These are phyloP conservation scores for Septoria petroselini DNA, from an alignment of 2,329 filamentous ascomycete species.

Conservation along the genomic window DNA sequence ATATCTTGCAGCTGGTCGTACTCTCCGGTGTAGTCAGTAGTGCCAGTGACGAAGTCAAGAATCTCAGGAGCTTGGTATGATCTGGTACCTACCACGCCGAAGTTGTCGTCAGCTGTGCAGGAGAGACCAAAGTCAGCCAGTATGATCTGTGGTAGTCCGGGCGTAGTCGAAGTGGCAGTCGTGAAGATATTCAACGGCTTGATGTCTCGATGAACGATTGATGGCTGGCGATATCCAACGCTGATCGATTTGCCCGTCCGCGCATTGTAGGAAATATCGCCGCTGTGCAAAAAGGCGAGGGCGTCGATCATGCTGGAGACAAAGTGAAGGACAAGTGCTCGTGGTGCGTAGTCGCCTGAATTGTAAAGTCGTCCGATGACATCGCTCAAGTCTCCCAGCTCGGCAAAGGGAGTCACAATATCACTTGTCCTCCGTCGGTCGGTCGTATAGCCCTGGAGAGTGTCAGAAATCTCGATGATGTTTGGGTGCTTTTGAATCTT, in stretches of 20 bases:
- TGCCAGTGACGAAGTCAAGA: constrained; percentile 25
- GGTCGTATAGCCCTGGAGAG: constrained; percentile 1
- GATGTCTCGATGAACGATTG: constrained; percentile 18
- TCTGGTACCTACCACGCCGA: constrained; percentile 12
- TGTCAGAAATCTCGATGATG: constrained; percentile 12
- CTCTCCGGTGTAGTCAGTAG: constrained; percentile 13
- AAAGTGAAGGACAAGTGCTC: constrained; percentile 28
- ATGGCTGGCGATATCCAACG: constrained; percentile 6
- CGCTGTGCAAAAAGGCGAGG: constrained; percentile 30
- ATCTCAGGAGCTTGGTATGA: constrained; percentile 17
- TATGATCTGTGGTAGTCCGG: constrained; percentile 9
- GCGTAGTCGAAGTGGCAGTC: constrained; percentile 11
- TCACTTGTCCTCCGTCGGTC: constrained; percentile 7
- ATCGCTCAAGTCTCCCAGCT: constrained; percentile 27
- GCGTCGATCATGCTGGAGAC: constrained; percentile 29
- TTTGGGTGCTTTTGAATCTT: constrained; percentile 14
- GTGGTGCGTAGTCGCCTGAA: constrained; percentile 8
- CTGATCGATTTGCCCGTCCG: background rate
- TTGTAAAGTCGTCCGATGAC: constrained; percentile 14
- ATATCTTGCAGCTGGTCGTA: constrained; percentile 9
- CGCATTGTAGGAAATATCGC: constrained; percentile 16
- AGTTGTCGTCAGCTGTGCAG: constrained; percentile 3
- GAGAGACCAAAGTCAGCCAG: constrained; percentile 19
- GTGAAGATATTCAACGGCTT: constrained; percentile 19
- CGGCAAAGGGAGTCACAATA: constrained; percentile 26